Percentiles rank a stretch among this genome's conserved stretches.
phyloP scores from a whole-genome alignment of 2,329 filamentous ascomycete species.

The Scytalidium sp. region DNA sequence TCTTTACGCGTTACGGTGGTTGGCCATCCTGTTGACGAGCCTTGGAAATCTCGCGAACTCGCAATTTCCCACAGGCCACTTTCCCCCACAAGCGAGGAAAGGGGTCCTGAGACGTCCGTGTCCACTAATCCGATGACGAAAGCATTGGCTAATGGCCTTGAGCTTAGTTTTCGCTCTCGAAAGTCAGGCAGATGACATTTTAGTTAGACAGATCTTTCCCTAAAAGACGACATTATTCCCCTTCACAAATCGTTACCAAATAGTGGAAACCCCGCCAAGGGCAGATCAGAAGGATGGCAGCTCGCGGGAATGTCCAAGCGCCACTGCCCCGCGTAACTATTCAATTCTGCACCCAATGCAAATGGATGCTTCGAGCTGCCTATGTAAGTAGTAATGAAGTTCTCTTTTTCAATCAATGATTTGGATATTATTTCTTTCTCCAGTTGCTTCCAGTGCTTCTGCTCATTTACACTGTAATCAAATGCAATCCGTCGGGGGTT shows the following conservation, averaged over 20 bases:
- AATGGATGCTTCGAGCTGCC: slow-evolving; percentile 84
- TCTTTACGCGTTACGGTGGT: background rate
- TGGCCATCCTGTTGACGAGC: background rate
- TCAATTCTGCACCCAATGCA: slow-evolving; percentile 89
- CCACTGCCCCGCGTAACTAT: slow-evolving; percentile 76
- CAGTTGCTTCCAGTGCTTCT: too few species aligned
- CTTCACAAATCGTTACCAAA: too few species aligned
- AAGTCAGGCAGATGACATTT: too few species aligned
- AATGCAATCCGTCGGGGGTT: background rate
- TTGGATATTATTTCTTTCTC: background rate
- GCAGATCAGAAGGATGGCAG: background rate
- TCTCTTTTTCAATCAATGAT: background rate
- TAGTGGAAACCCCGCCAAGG: too few species aligned
- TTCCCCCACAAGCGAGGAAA: background rate
- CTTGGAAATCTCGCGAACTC: slow-evolving; percentile 2
- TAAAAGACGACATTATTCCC: too few species aligned
- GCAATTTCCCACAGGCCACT: slow-evolving; percentile 2
- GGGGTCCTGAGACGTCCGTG: background rate
- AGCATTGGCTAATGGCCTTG: background rate
- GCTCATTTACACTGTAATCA: background rate
- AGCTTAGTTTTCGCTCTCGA: too few species aligned
- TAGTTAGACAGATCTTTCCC: background rate
- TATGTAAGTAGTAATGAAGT: slow-evolving; percentile 59
- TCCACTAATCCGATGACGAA: background rate
- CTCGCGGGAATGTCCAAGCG: slow-evolving; percentile 10